Conservation (phyloP, 176 grass and related monocot species). For the Oryza officinalis region DNA sequence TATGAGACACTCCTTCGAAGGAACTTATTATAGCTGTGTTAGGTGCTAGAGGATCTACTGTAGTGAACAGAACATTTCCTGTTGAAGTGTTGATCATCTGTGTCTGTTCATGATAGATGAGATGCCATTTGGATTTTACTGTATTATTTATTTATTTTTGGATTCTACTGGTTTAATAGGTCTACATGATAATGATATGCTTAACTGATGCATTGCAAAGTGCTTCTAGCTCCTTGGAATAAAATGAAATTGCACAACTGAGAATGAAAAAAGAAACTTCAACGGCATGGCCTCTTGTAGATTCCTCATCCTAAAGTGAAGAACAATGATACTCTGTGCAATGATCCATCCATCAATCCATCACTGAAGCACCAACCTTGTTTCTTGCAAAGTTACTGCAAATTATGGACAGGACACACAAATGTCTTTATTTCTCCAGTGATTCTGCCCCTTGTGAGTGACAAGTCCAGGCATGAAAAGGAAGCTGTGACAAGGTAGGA, state of each 20-base stretch:
- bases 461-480: slow-evolving; percentile 3
- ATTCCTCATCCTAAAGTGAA: neutral
- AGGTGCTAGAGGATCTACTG: slow-evolving; percentile 28
- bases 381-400: neutral
- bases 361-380: slow-evolving; percentile 18
- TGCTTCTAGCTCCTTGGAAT: neutral
- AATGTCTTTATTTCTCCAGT: neutral
- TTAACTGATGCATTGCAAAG: neutral
- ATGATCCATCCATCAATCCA: neutral
- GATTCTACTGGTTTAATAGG: neutral
- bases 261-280: neutral
- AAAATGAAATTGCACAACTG: neutral
- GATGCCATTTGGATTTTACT: neutral
- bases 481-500: slow-evolving; percentile 31
- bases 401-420: neutral
- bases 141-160: neutral
- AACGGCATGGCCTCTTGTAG: neutral
- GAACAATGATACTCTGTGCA: neutral
- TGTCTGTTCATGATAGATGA: slow-evolving; percentile 5
- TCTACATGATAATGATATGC: neutral
- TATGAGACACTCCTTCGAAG: neutral
- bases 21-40: slow-evolving; percentile 13
- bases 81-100: neutral
- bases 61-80: slow-evolving; percentile 7
- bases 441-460: slow-evolving; percentile 1